Percentiles rank a stretch among this genome's conserved stretches.
These are phyloP conservation scores for Rhodamnia rubescens DNA, from an alignment of 345 rosid genomes.

Conservation along the genomic window DNA sequence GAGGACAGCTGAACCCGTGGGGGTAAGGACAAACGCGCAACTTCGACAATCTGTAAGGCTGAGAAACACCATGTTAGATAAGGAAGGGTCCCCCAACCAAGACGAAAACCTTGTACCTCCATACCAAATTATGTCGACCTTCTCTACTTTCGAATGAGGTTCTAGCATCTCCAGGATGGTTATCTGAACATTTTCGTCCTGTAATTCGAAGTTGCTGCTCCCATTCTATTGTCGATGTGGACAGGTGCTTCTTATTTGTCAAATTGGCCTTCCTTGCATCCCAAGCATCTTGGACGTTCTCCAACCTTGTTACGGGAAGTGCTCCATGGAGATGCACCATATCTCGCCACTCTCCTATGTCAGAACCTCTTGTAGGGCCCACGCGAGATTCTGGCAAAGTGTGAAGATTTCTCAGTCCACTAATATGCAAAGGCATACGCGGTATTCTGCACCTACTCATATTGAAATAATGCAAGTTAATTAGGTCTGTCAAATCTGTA, in stretches of 20 bases:
- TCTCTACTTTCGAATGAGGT: conserved; percentile 23
- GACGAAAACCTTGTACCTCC: conserved; percentile 24
- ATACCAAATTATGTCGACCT: conserved; percentile 13
- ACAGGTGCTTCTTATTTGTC: conserved; percentile 17
- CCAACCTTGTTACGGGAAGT: conserved; percentile 6
- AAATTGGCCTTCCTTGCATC: conserved; percentile 9
- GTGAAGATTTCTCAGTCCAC: conserved; percentile 2
- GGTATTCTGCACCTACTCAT: neutral
- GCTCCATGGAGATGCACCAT: conserved; percentile 7
- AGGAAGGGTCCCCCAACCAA: conserved; percentile 29
- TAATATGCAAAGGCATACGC: conserved; percentile 12
- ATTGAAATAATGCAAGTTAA: conserved; percentile 12
- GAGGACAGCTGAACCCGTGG: conserved; percentile 16
- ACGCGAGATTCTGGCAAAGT: conserved; percentile 9
- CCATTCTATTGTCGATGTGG: conserved; percentile 20
- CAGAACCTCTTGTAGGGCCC: conserved; percentile 1
- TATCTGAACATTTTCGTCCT: conserved; percentile 7
- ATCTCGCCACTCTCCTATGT: conserved; percentile 3
- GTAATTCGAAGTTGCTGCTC: conserved; percentile 1
- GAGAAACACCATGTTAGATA: conserved; percentile 4
- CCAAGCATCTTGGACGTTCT: conserved; percentile 3
- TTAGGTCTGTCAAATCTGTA: neutral
- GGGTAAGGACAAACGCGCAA: conserved; percentile 18
- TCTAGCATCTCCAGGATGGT: conserved; percentile 25
- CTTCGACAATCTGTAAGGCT: conserved; percentile 15